Base-by-base conservation (phyloP, 2,329 filamentous ascomycete species). In the Paecilomyces niveus region DNA sequence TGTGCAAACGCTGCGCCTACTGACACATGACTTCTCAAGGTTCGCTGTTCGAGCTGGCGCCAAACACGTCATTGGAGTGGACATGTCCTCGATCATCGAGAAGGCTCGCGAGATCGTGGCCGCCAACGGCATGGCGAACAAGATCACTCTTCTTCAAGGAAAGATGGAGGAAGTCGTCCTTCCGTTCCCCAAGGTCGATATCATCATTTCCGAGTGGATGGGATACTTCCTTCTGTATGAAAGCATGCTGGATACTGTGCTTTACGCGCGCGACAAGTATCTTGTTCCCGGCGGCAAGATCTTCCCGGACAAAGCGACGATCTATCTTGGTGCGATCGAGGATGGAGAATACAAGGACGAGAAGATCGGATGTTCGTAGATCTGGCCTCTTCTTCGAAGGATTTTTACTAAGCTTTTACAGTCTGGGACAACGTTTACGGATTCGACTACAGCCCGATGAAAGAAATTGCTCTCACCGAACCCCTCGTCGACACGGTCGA, bases 171-270 rank as follows among this genome's bases (percentile, higher is more conserved):
- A 99, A 80, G 92, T 99, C 53, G 82, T 89, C 71, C 82, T 99
- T 62, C 94, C 94, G 21, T 96, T 89, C 78, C 89, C 91, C 70
- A 90, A 97, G 79, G 94, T 99, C 65, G 94, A 99, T 73, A 99
- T 99, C 74, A 99, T 99, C 79, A 96, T 99, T 75, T 97, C 93
- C 1, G 94, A 99, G 82, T 99, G 94, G 94, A 99, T 99, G 94
- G 94, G 94, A 33, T 99, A 99, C 81, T 97, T 97, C 82, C 81
- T 99, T 56, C 86, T 99, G 61, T 99, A 99, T 79, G 94, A 99
- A 85, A 90, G 85, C 85, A 99, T 99, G 94, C 79, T 99, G 72
- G 94, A 99, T 80, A 99, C 94, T 32, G 94, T 99, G 55, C 84
- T 99, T 60, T 97, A 97, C 73, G 94, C 94, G 26, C 88, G 94